Percentiles rank a stretch among this genome's conserved stretches.
phyloP scores from a whole-genome alignment of 345 rosid genomes.

The Corymbia maculata region DNA sequence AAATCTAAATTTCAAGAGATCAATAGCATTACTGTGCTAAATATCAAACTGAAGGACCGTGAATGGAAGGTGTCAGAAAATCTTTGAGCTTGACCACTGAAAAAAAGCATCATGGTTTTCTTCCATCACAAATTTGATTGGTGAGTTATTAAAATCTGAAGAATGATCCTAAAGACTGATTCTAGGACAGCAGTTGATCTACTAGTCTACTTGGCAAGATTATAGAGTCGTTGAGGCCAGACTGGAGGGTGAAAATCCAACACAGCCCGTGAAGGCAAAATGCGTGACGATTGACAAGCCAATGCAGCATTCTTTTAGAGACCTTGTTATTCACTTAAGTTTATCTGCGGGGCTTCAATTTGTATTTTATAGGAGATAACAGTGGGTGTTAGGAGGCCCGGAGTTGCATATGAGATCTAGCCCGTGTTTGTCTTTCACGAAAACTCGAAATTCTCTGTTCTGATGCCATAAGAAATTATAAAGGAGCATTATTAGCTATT shows the following conservation, averaged over 20 bases:
- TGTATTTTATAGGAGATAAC: accelerated
- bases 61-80: background rate
- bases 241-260: too few species aligned
- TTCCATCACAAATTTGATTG: background rate
- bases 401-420: background rate
- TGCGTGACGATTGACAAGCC: background rate
- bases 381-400: accelerated
- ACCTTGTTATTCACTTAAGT: background rate
- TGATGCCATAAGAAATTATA: too few species aligned
- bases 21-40: background rate
- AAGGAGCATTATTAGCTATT: too few species aligned
- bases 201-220: background rate
- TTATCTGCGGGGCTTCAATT: background rate
- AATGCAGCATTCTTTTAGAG: background rate
- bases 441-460: too few species aligned
- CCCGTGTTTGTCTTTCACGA: background rate
- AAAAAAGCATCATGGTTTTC: background rate
- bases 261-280: background rate
- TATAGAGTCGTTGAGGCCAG: accelerated
- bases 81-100: background rate
- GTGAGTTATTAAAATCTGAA: too few species aligned
- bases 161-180: background rate
- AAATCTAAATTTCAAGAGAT: background rate
- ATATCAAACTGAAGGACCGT: background rate
- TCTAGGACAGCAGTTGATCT: background rate